A percentile compares a stretch with the other conserved stretches of the same genome.
These are phyloP conservation scores for Anisogramma anomala DNA, from an alignment of 2,329 filamentous ascomycete species.

Conservation along the genomic window DNA sequence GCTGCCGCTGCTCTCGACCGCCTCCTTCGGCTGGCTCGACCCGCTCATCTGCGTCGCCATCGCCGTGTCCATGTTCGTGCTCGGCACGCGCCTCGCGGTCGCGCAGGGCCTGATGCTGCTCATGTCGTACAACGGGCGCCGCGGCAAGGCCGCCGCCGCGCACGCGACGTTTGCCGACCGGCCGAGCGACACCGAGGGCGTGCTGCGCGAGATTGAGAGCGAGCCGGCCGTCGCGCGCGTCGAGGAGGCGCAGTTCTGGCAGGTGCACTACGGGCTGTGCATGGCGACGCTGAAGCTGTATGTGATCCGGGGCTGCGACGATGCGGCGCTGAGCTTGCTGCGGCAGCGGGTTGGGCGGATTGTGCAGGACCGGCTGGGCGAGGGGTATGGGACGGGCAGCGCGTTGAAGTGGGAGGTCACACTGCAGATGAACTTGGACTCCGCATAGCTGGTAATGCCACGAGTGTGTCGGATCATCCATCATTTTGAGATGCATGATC, in stretches of 20 bases:
- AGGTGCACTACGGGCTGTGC: constrained; percentile 92
- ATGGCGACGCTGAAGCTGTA: constrained; percentile 87
- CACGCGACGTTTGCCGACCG: constrained; percentile 19
- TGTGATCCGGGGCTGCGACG: constrained; percentile 52
- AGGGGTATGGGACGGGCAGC: constrained; percentile 70
- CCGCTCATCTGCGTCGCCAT: constrained; percentile 70
- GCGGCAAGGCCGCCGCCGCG: too few species aligned
- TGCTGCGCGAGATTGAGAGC: constrained; percentile 74
- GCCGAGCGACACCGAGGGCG: constrained; percentile 42
- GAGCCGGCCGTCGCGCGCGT: constrained; percentile 66
- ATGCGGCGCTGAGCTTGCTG: constrained; percentile 59
- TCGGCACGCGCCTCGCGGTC: constrained; percentile 73
- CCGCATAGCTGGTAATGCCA: constrained; percentile 8
- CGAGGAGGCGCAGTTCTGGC: constrained; percentile 93
- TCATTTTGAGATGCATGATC: not conserved
- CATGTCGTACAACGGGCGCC: constrained; percentile 62
- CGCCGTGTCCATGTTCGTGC: constrained; percentile 74
- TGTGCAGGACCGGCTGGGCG: constrained; percentile 75
- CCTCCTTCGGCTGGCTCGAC: constrained; percentile 77
- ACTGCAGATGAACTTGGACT: constrained; percentile 54
- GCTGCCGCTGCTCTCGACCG: constrained; percentile 65
- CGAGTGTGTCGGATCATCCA: not conserved
- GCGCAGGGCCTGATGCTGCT: constrained; percentile 87
- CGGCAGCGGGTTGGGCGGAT: constrained; percentile 65
- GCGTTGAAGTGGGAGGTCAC: constrained; percentile 89